These are phyloP conservation scores for Teunomyces aglyptinius DNA, from an alignment of 805 yeast genomes.

Conservation along the genomic window DNA sequence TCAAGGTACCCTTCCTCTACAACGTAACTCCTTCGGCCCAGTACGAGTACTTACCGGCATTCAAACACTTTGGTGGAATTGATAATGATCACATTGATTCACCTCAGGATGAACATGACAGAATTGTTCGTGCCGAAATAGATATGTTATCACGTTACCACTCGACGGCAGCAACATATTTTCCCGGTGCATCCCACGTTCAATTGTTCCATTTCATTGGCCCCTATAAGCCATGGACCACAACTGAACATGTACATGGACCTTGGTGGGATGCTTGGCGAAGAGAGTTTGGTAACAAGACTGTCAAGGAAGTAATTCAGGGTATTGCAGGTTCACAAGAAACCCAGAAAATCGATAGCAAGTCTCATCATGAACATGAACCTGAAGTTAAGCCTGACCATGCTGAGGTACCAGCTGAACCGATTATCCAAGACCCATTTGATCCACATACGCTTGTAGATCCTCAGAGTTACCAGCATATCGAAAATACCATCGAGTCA, in stretches of 20 bases:
- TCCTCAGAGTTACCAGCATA: conserved; percentile 29
- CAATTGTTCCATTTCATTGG: conserved; percentile 71
- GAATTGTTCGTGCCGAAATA: not conserved
- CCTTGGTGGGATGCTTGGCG: conserved; percentile 44
- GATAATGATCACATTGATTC: not conserved
- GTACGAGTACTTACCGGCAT: conserved; percentile 76
- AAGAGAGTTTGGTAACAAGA: conserved; percentile 24
- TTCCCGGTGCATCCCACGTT: conserved; percentile 25
- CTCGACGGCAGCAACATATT: conserved; percentile 18
- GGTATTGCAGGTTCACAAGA: not conserved
- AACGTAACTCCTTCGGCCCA: conserved; percentile 70
- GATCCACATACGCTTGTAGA: conserved; percentile 26
- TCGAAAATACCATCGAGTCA: conserved; percentile 10
- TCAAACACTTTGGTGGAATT: conserved; percentile 41
- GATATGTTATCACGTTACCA: conserved; percentile 13
- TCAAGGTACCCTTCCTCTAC: conserved; percentile 71
- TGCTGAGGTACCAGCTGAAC: not conserved
- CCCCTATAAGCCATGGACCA: conserved; percentile 54
- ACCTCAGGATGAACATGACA: conserved; percentile 3
- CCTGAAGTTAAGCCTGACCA: too few species aligned
- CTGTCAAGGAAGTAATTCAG: conserved; percentile 19
- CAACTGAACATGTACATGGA: conserved; percentile 18
- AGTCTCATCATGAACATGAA: too few species aligned
- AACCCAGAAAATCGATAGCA: not conserved
- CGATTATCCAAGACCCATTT: not conserved